Evolutionary conservation across 345 rosid species (phyloP), one percentile per base, ranked within the genome.

Genomic region (Pugionium dolabratum): DNA sequence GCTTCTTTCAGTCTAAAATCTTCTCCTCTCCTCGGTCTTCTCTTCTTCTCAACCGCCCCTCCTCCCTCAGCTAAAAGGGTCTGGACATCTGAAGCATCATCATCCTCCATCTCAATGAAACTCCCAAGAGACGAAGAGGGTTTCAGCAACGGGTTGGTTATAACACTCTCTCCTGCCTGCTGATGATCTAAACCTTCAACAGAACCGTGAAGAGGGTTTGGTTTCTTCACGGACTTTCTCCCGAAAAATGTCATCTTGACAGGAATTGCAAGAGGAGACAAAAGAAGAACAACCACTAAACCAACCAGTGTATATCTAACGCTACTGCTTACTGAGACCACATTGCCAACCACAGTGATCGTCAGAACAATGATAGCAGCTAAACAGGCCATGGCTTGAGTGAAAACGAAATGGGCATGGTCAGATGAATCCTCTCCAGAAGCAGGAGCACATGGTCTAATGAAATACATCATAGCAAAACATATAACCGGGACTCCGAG

Each of bases 401-500:
- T 80, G 69, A 85, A 85, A 59, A 82, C 11, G 68, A 85, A 91
- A 73, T 84, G 94, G 56, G 39, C 77, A 74, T 85, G 85, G 60
- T 73, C 87, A 8, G 86, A 86, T 72, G 91, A 73, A 76, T 91
- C 97, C 69, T 91, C 96, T 47, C 90, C 94, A 25, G 91, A 82
- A 75, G 83, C 86, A 8, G 97, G 95, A 36, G 83, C 72, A 66
- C 97, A 91, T 34, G 89, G 80, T 36, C 86, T 83, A 55, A 88
- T 74, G 36, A 88, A 80, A 80, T 72, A 88, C 86, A 86, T 77
- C 88, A 85, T 73, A 7, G 77, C 64, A 32, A 86, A 71, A 72
- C 88, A 85, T 47, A 88, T 52, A 42, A 84, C 49, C 4, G 98
- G 98, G 64, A 91, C 45, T 40, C 98, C 92, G 31, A 89, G 44